Evolutionary conservation across 768 basidiomycete genomes (phyloP), one percentile per base, ranked within the genome.

Genomic region (Terana coerulea): DNA sequence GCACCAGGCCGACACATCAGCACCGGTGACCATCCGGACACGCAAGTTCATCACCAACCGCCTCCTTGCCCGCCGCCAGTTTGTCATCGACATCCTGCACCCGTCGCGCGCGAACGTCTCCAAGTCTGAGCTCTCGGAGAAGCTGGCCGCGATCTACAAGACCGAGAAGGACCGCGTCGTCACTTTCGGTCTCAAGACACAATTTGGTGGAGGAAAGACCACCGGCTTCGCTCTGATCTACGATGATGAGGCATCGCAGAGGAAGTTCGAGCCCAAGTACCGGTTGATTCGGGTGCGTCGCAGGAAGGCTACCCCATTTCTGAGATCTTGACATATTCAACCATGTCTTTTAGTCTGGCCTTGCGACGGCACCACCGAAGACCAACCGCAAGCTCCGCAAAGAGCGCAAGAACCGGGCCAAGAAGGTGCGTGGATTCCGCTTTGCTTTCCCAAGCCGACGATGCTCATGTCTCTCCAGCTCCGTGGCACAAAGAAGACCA

Each of bases 1-100:
- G 19, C 40, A 34, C 33, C 62, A 91, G 88, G 80, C 88, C 75
- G 89, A 89, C 69, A 76, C 70, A 69, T 77, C 83, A 70, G 81
- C 91, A 70, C 86, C 95, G 54, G 80, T 99, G 61, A 99, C 97
- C 60, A 80, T 99, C 69, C 91, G 97, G 65, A 97, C 97, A 49
- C 90, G 95, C 72, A 98, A 99, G 80, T 98, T 98, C 79, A 90
- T 98, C 73, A 97, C 95, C 68, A 99, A 99, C 83, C 92, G 94
- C 55, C 88, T 99, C 59, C 78, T 99, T 45, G 84, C 90, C 61
- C 90, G 97, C 63, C 90, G 91, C 66, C 97, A 98, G 79, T 95
- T 98, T 67, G 80, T 98, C 61, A 80, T 98, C 59, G 93, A 95
- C 61, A 81, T 95, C 61, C 84, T 97, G 61, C 97, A 99, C 75